phyloP scores from a whole-genome alignment of 2,329 filamentous ascomycete species.

The Fonsecaea monophora region DNA sequence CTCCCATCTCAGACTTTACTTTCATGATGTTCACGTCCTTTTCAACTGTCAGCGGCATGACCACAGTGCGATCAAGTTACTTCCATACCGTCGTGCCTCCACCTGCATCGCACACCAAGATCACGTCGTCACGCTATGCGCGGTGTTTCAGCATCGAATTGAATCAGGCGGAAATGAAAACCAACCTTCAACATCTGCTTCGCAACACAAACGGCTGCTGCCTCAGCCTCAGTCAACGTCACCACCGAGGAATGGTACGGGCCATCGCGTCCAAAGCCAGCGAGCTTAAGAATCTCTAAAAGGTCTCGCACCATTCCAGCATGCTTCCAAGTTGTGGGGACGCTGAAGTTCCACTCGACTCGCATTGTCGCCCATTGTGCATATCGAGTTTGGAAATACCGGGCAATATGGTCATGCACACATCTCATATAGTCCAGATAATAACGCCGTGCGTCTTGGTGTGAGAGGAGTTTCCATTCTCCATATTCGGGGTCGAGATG shows the following conservation, averaged over 20 bases:
- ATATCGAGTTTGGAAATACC: constrained; percentile 41
- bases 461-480: constrained; percentile 39
- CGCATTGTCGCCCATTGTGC: constrained; percentile 40
- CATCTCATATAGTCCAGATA: constrained; percentile 46
- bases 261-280: constrained; percentile 42
- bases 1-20: constrained; percentile 40
- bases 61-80: not conserved
- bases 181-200: constrained; percentile 44
- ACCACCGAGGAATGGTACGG: constrained; percentile 50
- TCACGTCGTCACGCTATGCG: constrained; percentile 47
- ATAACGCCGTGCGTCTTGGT: constrained; percentile 42
- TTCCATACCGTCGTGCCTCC: constrained; percentile 52
- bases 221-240: constrained; percentile 61
- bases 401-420: constrained; percentile 45
- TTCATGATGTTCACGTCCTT: constrained; percentile 45
- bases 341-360: constrained; percentile 53
- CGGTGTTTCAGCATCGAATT: constrained; percentile 20
- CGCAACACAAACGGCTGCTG: constrained; percentile 59
- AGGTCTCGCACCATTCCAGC: constrained; percentile 48
- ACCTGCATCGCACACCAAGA: constrained; percentile 60
- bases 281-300: constrained; percentile 42
- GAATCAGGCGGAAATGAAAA: constrained; percentile 41
- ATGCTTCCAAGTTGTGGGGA: constrained; percentile 53
- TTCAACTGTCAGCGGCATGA: not conserved
- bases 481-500: constrained; percentile 45